Percentiles rank a stretch among this genome's conserved stretches.
phyloP scores from a whole-genome alignment of 2,329 filamentous ascomycete species.

The Colletotrichum paranaense region DNA sequence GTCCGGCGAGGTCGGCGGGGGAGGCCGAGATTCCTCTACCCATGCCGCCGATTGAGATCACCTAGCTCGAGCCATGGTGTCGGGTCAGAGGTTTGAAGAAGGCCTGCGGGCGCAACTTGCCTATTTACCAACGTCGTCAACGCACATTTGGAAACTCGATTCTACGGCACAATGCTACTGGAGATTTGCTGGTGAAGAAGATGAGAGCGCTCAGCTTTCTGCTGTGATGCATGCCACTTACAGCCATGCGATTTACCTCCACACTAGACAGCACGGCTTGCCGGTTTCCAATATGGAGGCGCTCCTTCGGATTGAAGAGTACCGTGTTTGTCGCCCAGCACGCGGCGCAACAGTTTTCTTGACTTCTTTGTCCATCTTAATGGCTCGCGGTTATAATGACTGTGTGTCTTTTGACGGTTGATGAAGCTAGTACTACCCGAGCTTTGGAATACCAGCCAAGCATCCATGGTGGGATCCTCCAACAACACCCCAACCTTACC shows the following conservation, averaged over 20 bases:
- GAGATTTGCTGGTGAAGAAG: too few species aligned
- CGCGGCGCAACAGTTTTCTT: constrained; percentile 12
- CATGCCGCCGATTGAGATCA: neutral
- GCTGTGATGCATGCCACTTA: neutral
- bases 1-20: neutral
- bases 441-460: neutral
- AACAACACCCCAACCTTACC: neutral
- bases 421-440: constrained; percentile 1
- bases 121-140: neutral
- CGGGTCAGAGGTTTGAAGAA: neutral
- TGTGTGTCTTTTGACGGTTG: neutral
- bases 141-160: neutral
- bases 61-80: neutral
- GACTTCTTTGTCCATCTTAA: constrained; percentile 15
- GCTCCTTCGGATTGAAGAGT: neutral
- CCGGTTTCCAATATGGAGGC: neutral
- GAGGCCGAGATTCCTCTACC: neutral
- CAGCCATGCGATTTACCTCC: neutral
- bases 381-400: neutral
- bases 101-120: neutral
- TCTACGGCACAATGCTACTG: neutral
- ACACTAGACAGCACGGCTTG: neutral
- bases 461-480: neutral
- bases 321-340: neutral
- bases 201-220: neutral